Conservation (phyloP, 148 eudicot species). For the Beta vulgaris region DNA sequence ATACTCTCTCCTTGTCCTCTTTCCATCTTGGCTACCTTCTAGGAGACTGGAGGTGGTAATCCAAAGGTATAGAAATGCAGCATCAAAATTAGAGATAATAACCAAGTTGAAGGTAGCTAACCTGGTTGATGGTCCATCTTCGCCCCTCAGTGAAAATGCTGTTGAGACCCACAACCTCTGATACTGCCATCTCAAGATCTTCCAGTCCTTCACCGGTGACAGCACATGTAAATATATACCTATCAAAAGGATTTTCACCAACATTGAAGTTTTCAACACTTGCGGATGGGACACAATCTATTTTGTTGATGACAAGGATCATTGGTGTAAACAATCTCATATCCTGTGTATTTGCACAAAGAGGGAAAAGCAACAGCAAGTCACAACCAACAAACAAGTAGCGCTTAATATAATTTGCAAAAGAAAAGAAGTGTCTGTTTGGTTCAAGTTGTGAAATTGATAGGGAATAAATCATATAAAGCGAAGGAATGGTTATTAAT, state of each 20-base stretch:
- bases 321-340: conserved; percentile 53
- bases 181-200: conserved; percentile 67
- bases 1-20: neutral
- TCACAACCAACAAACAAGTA: neutral
- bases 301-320: conserved; percentile 83
- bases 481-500: no score
- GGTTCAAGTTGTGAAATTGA: no score
- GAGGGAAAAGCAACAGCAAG: neutral
- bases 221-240: conserved; percentile 71
- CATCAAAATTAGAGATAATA: neutral
- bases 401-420: neutral
- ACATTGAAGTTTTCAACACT: conserved; percentile 37
- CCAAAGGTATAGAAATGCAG: neutral
- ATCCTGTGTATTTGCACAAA: conserved; percentile 38
- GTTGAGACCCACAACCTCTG: conserved; percentile 71
- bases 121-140: conserved; percentile 93
- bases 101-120: conserved; percentile 18
- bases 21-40: neutral
- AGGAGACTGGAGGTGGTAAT: neutral
- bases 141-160: conserved; percentile 63
- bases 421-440: no score
- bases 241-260: conserved; percentile 38
- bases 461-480: no score
- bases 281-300: conserved; percentile 60
- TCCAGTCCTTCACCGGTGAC: conserved; percentile 78